These are phyloP conservation scores for Platanthera guangdongensis DNA, from an alignment of 106 monocot genomes.

Conservation along the genomic window DNA sequence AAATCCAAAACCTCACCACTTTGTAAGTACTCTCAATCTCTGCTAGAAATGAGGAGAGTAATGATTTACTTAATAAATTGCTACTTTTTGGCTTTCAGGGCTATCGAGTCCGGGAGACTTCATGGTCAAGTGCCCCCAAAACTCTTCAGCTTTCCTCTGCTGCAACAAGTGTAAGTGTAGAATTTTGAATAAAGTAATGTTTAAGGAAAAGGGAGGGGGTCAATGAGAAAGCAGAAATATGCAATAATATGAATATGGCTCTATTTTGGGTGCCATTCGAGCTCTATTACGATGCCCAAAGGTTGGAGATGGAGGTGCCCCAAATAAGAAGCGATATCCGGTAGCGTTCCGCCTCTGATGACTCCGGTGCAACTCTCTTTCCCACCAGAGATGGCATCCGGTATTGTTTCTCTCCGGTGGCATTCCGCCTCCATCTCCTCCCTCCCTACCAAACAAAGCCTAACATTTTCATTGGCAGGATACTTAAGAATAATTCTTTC, in stretches of 20 bases:
- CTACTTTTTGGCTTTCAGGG: constrained; percentile 8
- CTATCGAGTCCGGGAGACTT: constrained; percentile 18
- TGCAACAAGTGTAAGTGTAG: constrained; percentile 28
- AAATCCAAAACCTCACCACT: constrained; percentile 22
- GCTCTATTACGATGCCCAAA: no score
- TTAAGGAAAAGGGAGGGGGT: background rate
- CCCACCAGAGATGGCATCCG: no score
- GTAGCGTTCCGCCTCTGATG: no score
- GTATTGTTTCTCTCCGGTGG: no score
- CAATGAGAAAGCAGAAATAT: background rate
- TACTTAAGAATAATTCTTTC: constrained; percentile 19
- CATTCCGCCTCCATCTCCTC: no score
- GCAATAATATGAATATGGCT: background rate
- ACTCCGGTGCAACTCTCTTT: no score
- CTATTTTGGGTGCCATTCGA: background rate
- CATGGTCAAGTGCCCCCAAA: constrained; percentile 20
- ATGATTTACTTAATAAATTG: background rate
- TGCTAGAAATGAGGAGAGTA: background rate
- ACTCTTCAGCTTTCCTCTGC: constrained; percentile 22
- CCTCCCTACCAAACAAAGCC: no score
- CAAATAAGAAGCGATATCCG: no score
- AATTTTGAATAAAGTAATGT: background rate
- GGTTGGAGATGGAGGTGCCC: no score
- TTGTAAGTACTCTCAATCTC: constrained; percentile 26
- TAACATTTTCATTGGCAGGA: constrained; percentile 8